Base-by-base conservation (phyloP, 352 stramenopile species). In the Lagenidium sp. region DNA sequence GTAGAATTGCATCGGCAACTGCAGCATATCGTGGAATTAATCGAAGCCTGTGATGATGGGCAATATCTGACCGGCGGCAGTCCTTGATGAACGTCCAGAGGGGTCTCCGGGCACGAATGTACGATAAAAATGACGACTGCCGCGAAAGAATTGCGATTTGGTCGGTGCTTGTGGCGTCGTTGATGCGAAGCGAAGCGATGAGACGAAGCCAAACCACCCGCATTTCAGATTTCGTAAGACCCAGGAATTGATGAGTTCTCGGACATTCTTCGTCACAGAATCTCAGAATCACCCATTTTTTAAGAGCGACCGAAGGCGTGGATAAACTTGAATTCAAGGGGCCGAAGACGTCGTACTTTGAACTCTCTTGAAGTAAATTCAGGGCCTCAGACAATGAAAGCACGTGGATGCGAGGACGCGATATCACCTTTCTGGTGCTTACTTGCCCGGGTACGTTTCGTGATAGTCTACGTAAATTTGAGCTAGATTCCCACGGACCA, bases 51-150 rank as follows among this genome's bases (percentile, higher is more conserved):
- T 66, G 44, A 8, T 37, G 35, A 10, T 47, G 53, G 1, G 44
- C 38, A 2, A 57, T 35, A n/a, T 47, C 38, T 1, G 48, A 50
- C 15, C 54, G 32, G 6, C 63, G 39, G 18, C 59, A 73, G 38
- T 73, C 63, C 26, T 73, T 73, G 10, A 68, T 44, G 26, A 59
- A 57, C 5, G 48, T 67, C 58, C 63, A 68, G 15, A 55, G 45
- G 18, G 58, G 58, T 23, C 62, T 50, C 6, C 50, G 45, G 1
- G 40, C 45, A 1, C 58, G 55, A 15, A 73, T 43, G 34, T 50
- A 68, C 23, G 50, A 43, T 0, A 73, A 35, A 13, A 64, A 4
- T 2, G 38, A 21, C 3, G 42, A 54, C 25, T 64, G 58, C 4
- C 63, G 26, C 6, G 58, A 57, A 29, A 73, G 42, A 22, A 73